Percentiles rank a stretch among this genome's conserved stretches.
phyloP scores from a whole-genome alignment of 2,329 filamentous ascomycete genomes.

The Lasiodiplodia sp. region DNA sequence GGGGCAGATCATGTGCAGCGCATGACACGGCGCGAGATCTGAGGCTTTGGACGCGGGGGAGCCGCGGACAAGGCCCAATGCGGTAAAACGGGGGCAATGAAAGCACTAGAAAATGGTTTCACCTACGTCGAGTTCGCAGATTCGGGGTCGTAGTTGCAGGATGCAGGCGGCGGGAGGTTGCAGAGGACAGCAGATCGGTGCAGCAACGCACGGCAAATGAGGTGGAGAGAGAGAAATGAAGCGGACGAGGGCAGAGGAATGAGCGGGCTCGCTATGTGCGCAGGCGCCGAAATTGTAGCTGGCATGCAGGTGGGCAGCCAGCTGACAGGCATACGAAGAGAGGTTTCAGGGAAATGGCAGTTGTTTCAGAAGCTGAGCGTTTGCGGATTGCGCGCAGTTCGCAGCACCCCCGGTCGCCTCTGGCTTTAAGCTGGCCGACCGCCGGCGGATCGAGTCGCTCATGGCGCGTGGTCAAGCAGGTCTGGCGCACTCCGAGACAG shows the following conservation, averaged over 20 bases:
- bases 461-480: background rate
- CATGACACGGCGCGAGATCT: slow-evolving; percentile 9
- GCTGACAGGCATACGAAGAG: slow-evolving; percentile 17
- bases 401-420: background rate
- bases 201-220: slow-evolving; percentile 7
- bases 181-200: background rate
- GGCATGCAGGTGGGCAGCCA: slow-evolving; percentile 14
- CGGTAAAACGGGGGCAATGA: background rate
- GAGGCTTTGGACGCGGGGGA: slow-evolving; percentile 19
- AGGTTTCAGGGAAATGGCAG: slow-evolving; percentile 29
- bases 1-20: background rate
- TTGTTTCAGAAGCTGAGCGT: slow-evolving; percentile 24
- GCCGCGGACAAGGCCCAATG: slow-evolving; percentile 11
- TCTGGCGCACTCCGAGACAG: background rate
- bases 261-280: background rate
- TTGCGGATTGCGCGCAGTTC: background rate
- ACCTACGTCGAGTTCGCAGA: slow-evolving; percentile 10
- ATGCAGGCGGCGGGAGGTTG: slow-evolving; percentile 1
- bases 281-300: slow-evolving; percentile 20
- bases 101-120: background rate
- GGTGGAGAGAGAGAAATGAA: slow-evolving; percentile 1
- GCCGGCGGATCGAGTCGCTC: background rate
- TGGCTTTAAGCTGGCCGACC: background rate
- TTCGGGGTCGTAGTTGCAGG: background rate
- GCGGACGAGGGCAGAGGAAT: slow-evolving; percentile 1